Base-by-base conservation (phyloP, 2,329 filamentous ascomycete species). In the Paecilomyces formosus region DNA sequence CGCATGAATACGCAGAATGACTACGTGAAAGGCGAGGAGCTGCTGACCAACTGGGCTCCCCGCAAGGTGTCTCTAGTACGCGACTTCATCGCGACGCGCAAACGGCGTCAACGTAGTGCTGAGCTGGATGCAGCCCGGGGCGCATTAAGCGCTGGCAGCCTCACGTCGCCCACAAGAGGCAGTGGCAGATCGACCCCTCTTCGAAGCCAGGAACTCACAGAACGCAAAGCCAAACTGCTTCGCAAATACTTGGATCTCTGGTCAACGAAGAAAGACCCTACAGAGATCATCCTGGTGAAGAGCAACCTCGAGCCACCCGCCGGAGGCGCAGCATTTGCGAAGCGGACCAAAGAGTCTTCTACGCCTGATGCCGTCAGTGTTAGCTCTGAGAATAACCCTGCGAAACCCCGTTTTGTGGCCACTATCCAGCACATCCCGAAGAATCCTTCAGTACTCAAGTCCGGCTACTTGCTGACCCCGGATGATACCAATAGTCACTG, bases 21-120 rank as follows among this genome's bases (percentile, higher is more conserved):
- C 72, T 97, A 97, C 70, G 90, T 99, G 66, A 97, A 96, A 73
- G 94, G 94, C 57, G 92, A 99, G 74, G 94, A 99, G 73, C 82
- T 87, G 54, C 79, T 99, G 45, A 86, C 81, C 2, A 86, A 86
- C 58, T 99, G 94, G 94, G 86, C 87, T 7, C 93, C 94, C 1
- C 85, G 94, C 50, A 92, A 94, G 35, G 89, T 97, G 2, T 95
- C 91, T 0, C 78, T 99, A 0, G 88, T 99, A n/a, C 85, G 87
- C 59, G 94, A 99, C 73, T 96, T 88, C 67, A 88, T 97, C 57
- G 76, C 81, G 11, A 83, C 88, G 5, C 86, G 86, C 60, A 91
- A 89, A 74, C 88, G 89, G 69, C 86, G 86, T 65, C 81, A 83
- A 59, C 86, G 92, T 15, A 81, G 89, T 28, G 85, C 87, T 8